phyloP scores from a whole-genome alignment of 345 rosid species.

The Ceriops zippeliana region DNA sequence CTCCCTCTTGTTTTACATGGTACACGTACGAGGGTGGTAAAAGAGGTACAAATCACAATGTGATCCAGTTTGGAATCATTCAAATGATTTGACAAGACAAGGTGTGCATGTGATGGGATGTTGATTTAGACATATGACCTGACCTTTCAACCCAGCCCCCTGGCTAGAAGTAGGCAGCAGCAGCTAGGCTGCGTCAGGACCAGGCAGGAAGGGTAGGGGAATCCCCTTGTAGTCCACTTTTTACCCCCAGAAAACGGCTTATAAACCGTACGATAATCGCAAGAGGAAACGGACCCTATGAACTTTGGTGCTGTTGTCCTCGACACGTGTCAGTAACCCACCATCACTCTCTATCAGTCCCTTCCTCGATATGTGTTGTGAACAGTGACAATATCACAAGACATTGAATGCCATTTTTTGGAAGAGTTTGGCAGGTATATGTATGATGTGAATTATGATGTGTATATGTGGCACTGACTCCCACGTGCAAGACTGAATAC shows the following conservation, averaged over 20 bases:
- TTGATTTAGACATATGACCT: constrained; percentile 44
- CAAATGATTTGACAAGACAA: constrained; percentile 54
- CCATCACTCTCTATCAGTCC: constrained; percentile 16
- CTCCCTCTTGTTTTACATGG: too few relatives aligned
- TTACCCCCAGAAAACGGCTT: constrained; percentile 22
- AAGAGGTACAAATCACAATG: not conserved
- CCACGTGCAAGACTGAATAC: constrained; percentile 32
- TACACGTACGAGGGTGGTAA: not conserved
- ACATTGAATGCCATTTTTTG: not conserved
- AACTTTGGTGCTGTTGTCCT: not conserved
- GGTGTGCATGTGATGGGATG: constrained; percentile 35
- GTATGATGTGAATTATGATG: too few relatives aligned
- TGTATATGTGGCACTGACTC: constrained; percentile 33
- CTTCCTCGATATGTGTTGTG: not conserved
- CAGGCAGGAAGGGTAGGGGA: too few relatives aligned
- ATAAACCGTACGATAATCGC: constrained; percentile 12
- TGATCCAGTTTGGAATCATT: not conserved
- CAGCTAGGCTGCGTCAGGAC: constrained; percentile 6
- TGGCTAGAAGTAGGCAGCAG: not conserved
- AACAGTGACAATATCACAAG: not conserved
- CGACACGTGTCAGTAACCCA: constrained; percentile 24
- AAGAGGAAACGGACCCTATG: constrained; percentile 14
- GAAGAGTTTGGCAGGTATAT: too few relatives aligned
- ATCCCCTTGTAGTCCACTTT: not conserved
- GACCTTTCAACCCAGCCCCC: constrained; percentile 28